Evolutionary conservation across 2,329 filamentous ascomycete species (phyloP).

Genomic region (Fusarium avenaceum): DNA sequence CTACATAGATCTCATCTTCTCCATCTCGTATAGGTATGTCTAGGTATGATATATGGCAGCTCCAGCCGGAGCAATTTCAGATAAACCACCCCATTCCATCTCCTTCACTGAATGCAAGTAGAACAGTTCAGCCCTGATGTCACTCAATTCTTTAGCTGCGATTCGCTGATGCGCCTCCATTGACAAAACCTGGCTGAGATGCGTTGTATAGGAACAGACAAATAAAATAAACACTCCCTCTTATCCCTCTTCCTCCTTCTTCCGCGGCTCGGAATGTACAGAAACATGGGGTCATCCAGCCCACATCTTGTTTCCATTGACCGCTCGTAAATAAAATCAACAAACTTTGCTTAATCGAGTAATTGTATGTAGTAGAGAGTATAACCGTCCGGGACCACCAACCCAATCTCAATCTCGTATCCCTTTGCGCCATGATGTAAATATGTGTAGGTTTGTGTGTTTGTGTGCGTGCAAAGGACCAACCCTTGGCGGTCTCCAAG

Average conservation of each 20-base stretch:
- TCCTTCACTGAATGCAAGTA: conserved; percentile 15
- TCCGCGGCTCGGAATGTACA: conserved; percentile 24
- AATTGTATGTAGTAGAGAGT: conserved; percentile 47
- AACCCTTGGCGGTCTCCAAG: conserved; percentile 38
- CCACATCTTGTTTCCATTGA: conserved; percentile 32
- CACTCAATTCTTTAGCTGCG: conserved; percentile 41
- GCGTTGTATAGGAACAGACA: conserved; percentile 48
- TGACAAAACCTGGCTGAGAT: conserved; percentile 45
- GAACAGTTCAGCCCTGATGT: conserved; percentile 24
- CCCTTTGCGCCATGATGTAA: conserved; percentile 47
- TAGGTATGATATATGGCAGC: conserved; percentile 23
- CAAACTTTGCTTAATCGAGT: conserved; percentile 45
- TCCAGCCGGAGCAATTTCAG: conserved; percentile 1
- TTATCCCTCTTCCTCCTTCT: conserved; percentile 22
- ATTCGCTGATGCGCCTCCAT: conserved; percentile 42
- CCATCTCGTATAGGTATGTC: conserved; percentile 11
- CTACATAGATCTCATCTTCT: conserved; percentile 24
- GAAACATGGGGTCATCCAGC: conserved; percentile 39
- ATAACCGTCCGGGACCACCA: conserved; percentile 45
- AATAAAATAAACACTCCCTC: conserved; percentile 39
- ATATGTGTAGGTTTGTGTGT: conserved; percentile 30
- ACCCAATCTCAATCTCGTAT: conserved; percentile 45
- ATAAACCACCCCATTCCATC: conserved; percentile 8
- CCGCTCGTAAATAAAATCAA: conserved; percentile 29
- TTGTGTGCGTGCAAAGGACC: conserved; percentile 33